Evolutionary conservation across 768 basidiomycete species (phyloP), one percentile per base, ranked within the genome.

Genomic region (Boletus huronensis): DNA sequence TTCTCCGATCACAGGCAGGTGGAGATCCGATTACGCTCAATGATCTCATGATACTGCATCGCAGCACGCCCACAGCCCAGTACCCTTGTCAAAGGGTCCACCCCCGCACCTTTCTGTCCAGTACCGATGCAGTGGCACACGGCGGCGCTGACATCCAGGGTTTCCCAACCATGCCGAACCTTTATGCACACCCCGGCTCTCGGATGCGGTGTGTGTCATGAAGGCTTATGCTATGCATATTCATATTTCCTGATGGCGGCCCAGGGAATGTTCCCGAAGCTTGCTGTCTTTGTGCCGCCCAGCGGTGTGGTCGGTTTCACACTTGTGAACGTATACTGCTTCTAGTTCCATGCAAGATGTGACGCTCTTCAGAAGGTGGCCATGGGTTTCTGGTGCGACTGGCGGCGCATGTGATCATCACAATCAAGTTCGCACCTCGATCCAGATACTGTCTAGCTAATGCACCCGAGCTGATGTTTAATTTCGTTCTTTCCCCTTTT

Each of bases 11-110:
- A 50, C 34, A 25, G 36, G 38, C 35, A 50, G 44, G 45, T 41
- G 50, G 56, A 35, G 61, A 53, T 50, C 45, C n/a, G 52, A 58
- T 63, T 57, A 58, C 62, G 54, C 61, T 54, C 58, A 41, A 23
- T 51, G 48, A 62, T 58, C 39, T 43, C 44, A 54, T 58, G 50
- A 56, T 58, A 52, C 32, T 44, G 57, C 47, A 54, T 63, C 57
- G 39, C 63, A 60, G 40, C 58, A 53, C 43, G 38, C 64, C 66
- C 64, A 58, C 49, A 59, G 39, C 67, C 66, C 66, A 59, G 19
- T 23, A 47, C 57, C 64, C 61, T 59, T 45, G 26, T 28, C 45
- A 56, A 57, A 45, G 35, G 46, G 51, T 50, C 48, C 46, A 16
- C 46, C 14, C 48, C 50, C 48, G 38, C n/a, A 39, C 57, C 38